phyloP scores from a whole-genome alignment of 345 rosid species.

The Melastoma malabathricum region DNA sequence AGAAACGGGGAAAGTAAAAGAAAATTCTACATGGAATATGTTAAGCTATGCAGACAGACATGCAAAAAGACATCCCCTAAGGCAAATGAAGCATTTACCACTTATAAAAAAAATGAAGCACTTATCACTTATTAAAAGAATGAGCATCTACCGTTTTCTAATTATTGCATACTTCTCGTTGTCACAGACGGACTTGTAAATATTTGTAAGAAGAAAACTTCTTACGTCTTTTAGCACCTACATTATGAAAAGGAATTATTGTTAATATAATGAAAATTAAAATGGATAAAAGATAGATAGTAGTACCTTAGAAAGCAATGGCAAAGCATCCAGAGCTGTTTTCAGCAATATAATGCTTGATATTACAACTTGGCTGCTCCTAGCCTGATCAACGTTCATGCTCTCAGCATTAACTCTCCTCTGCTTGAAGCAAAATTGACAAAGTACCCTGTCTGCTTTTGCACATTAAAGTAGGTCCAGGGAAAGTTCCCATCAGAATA shows the following conservation, averaged over 20 bases:
- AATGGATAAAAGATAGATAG: neutral
- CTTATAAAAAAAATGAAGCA: too few relatives aligned
- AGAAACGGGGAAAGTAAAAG: too few relatives aligned
- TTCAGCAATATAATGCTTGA: constrained; percentile 88
- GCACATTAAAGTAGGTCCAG: constrained; percentile 8
- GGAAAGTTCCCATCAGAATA: too few relatives aligned
- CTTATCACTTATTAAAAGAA: too few relatives aligned
- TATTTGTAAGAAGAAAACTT: constrained; percentile 69
- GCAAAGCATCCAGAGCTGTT: constrained; percentile 93
- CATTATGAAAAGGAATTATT: constrained; percentile 8
- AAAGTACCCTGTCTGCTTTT: constrained; percentile 74
- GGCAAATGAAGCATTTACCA: neutral
- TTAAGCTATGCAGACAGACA: too few relatives aligned
- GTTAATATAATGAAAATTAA: neutral
- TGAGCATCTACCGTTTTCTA: constrained; percentile 45
- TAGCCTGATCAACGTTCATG: constrained; percentile 46
- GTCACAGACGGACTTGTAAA: constrained; percentile 66
- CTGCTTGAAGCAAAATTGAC: constrained; percentile 96
- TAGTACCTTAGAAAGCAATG: constrained; percentile 62
- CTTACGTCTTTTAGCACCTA: constrained; percentile 82
- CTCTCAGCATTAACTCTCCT: constrained; percentile 65
- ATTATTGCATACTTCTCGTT: constrained; percentile 63
- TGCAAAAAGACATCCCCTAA: too few relatives aligned
- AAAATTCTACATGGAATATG: too few relatives aligned
- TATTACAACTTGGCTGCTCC: constrained; percentile 72